Base-by-base conservation (phyloP, 305 asterid species). In the Salvia sclarea region DNA sequence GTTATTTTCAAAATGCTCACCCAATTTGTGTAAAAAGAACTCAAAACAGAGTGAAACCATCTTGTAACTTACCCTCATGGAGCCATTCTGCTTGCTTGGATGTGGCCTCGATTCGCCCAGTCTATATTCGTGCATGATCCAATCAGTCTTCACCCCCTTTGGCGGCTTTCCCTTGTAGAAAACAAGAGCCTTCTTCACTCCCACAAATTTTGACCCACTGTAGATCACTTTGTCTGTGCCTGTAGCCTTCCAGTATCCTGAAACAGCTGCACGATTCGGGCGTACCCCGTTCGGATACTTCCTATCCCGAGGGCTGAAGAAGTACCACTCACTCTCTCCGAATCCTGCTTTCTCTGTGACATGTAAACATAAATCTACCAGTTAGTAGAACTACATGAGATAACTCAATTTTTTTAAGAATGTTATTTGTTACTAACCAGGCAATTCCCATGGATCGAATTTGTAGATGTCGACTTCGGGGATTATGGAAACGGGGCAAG, bases 101-200 rank as follows among this genome's bases (percentile, higher is more conserved):
- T 33, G 80, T 1, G 91, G 62, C 30, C 69, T 80, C 0, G 95
- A 75, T 5, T 90, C 91, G 17, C 65, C 82, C 66, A 90, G 44
- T 3, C 97, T 82, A 67, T 90, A 90, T n/a, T 90, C 97, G 40
- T 90, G 97, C 97, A 90, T 90, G 61, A 90, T 90, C 97, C 97
- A 90, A 67, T 90, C 93, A 0, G 90, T 84, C 71, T 90, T 90
- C 35, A 70, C 17, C 1, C 96, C 92, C 61, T 90, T 90, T 1
- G 97, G 95, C 3, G 97, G 97, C 41, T 60, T 77, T 0, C 97
- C 97, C 74, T 65, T 68, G 76, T 90, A 90, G 71, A 90, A 90
- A 11, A 90, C 97, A 11, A 90, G 93, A 54, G 97, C 91, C 70
- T 90, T 90, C 78, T 90, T 90, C n/a, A 87, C 74, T 0, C 96